Conservation (phyloP, 371 early-diverging fungal species). For the Mucor plumbeus region DNA sequence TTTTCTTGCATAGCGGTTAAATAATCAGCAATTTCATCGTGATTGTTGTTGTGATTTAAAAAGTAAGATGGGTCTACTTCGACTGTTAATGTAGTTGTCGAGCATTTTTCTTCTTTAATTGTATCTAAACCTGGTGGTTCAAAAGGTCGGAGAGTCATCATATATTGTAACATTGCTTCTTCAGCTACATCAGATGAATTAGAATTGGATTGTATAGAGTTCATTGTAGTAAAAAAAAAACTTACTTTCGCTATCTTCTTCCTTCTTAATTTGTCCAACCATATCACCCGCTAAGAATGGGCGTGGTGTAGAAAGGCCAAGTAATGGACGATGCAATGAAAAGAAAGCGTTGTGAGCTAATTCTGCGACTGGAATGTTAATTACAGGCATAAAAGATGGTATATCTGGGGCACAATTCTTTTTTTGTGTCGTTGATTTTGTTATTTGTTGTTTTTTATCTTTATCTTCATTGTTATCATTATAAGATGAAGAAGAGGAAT, state of each 20-base stretch:
- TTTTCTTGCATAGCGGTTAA: slow-evolving; percentile 37
- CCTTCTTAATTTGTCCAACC: slow-evolving; percentile 26
- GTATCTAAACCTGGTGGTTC: slow-evolving; percentile 20
- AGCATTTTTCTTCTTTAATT: not conserved
- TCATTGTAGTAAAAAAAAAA: not conserved
- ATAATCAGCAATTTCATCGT: slow-evolving; percentile 35
- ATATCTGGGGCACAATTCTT: slow-evolving; percentile 9
- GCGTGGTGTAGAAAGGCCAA: slow-evolving; percentile 25
- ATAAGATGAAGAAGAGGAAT: slow-evolving; percentile 7
- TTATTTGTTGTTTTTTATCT: slow-evolving; percentile 4
- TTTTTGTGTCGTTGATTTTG: slow-evolving; percentile 11
- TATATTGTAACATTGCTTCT: slow-evolving; percentile 26
- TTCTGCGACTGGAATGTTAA: slow-evolving; percentile 52
- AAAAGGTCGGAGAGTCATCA: slow-evolving; percentile 24
- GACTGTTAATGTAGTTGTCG: slow-evolving; percentile 32
- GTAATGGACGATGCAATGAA: slow-evolving; percentile 49
- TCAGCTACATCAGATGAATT: slow-evolving; percentile 9
- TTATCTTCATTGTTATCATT: slow-evolving; percentile 11
- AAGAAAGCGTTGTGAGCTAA: slow-evolving; percentile 56
- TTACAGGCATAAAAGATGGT: slow-evolving; percentile 42
- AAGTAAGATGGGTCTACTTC: slow-evolving; percentile 34
- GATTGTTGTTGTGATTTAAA: slow-evolving; percentile 27
- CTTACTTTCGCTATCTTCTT: slow-evolving; percentile 19
- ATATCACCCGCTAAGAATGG: slow-evolving; percentile 22
- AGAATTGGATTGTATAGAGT: not conserved